Base-by-base conservation (phyloP, 495 filamentous ascomycete species). In the Podospora pseudopauciseta region DNA sequence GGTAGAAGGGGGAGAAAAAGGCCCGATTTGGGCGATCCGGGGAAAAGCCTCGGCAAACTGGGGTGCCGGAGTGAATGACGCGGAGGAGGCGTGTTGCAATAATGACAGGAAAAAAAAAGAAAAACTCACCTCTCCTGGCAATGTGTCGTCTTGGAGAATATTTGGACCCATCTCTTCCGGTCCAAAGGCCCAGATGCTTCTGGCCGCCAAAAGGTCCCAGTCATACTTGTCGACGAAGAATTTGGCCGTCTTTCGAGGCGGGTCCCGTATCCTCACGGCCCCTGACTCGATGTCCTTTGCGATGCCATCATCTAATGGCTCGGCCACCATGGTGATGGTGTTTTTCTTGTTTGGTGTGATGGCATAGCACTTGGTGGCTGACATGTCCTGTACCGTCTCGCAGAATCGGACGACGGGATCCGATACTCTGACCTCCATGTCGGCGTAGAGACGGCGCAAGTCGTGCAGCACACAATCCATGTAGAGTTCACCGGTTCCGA, bases 401-500 rank as follows among this genome's bases (percentile, higher is more conserved):
- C 92, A 96, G 83, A 99, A 99, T 32, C 95, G 87, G 27, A 96
- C 97, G 20, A 98, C 96, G 5, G 95, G 95, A 74, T 99, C 95
- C 11, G 95, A 99, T 60, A 99, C 92, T 80, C 97, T 97, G 79
- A 98, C 87, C 74, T 99, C 96, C 95, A 99, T 99, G 75, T 98
- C 93, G n/a, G 94, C 93, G 77, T 97, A 99, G 23, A 97, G 82
- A 28, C 88, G 86, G 61, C 95, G 92, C 16, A 99, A 86, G 76
- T 99, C 95, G 78, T 99, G 93, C 44, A 99, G 87, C 32, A 97
- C 95, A 74, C 94, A 98, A 80, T 99, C 95, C 93, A 99, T 97
- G 80, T 98, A 98, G 6, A 99, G 84, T 75, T 99, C 95, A 49
- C 95, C 95, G 2, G 95, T 98, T 20, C 95, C 95, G 23, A 99